Evolutionary conservation across 129 eudicot genomes (phyloP).

Genomic region (Rutidosis leptorrhynchoides): DNA sequence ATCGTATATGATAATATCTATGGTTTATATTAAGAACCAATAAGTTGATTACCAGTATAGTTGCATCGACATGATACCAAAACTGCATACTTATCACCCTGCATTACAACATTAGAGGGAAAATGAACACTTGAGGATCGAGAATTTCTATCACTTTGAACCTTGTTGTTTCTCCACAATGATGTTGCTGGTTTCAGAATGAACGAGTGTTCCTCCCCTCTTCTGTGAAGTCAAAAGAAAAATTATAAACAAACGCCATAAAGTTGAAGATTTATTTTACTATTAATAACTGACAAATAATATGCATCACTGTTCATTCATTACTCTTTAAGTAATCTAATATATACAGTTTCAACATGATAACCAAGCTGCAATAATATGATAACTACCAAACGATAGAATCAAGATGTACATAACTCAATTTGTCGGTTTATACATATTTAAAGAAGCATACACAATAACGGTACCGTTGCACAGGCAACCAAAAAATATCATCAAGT

Average conservation of each 20-base stretch:
- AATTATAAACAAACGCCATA: slow-evolving; percentile 13
- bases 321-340: slow-evolving; percentile 11
- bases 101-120: slow-evolving; percentile 29
- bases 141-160: slow-evolving; percentile 36
- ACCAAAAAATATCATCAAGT: background rate
- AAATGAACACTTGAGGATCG: slow-evolving; percentile 40
- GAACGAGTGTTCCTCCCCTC: slow-evolving; percentile 98
- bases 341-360: no score
- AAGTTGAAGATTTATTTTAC: background rate
- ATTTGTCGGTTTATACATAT: slow-evolving; percentile 1
- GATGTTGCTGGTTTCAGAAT: slow-evolving; percentile 81
- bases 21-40: background rate
- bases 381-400: slow-evolving; percentile 8
- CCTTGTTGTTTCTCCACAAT: slow-evolving; percentile 50
- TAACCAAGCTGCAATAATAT: no score
- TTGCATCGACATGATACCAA: slow-evolving; percentile 96
- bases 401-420: background rate
- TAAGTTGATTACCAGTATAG: slow-evolving; percentile 61
- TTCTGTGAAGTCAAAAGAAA: slow-evolving; percentile 50
- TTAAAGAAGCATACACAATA: background rate
- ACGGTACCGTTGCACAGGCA: background rate
- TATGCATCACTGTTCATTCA: slow-evolving; percentile 1
- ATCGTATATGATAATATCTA: slow-evolving; percentile 7
- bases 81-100: slow-evolving; percentile 67
- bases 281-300: slow-evolving; percentile 9